phyloP scores from a whole-genome alignment of 805 yeast species.

The Candida arabinofermentans region DNA sequence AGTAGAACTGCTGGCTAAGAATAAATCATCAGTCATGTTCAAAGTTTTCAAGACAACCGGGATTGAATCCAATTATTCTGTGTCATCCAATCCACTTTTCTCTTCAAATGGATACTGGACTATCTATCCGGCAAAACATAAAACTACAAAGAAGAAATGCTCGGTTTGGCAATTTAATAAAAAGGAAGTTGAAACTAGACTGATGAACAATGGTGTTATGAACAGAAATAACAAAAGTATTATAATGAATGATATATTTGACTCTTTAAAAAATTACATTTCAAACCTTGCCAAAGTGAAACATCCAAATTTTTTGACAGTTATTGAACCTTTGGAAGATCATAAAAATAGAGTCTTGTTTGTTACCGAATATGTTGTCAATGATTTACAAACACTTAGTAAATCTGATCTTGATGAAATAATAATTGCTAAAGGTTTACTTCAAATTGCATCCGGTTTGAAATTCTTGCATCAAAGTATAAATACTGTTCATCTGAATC shows the following conservation, averaged over 20 bases:
- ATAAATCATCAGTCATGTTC: conserved; percentile 37
- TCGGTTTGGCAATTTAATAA: conserved; percentile 89
- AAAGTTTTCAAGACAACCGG: conserved; percentile 53
- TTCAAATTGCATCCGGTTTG: conserved; percentile 73
- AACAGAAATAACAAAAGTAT: conserved; percentile 46
- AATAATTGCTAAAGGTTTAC: conserved; percentile 70
- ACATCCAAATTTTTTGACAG: conserved; percentile 82
- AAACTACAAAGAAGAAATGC: conserved; percentile 54
- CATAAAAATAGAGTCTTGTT: conserved; percentile 72
- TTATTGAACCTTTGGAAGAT: conserved; percentile 88
- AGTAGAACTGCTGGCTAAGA: background rate
- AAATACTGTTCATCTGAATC: conserved; percentile 67
- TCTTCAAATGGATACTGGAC: conserved; percentile 73
- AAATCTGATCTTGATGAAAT: conserved; percentile 61
- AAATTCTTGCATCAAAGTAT: conserved; percentile 80
- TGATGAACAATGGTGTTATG: conserved; percentile 47
- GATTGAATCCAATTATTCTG: conserved; percentile 61
- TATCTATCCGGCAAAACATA: conserved; percentile 78
- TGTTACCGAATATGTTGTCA: conserved; percentile 74
- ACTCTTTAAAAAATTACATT: conserved; percentile 63
- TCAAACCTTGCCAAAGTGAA: conserved; percentile 71
- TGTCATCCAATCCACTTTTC: conserved; percentile 69
- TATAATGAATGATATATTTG: conserved; percentile 58
- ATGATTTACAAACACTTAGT: conserved; percentile 27
- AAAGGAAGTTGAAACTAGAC: conserved; percentile 57